Percentiles rank a stretch among this genome's conserved stretches.
Conservation (phyloP, 2,329 filamentous ascomycete species). For the Colletotrichum neosansevieriae region DNA sequence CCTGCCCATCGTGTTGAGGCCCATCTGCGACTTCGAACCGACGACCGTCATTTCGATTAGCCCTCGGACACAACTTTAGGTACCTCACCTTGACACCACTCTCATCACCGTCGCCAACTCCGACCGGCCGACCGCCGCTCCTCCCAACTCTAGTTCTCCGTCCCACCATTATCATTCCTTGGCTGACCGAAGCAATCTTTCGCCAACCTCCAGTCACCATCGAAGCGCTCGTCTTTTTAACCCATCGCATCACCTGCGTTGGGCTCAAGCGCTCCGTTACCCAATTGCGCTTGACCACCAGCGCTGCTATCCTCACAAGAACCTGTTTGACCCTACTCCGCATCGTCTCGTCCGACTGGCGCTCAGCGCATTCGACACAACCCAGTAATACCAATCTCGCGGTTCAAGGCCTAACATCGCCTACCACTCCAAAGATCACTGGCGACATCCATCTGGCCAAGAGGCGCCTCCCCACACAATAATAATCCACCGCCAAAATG, state of each 20-base stretch:
- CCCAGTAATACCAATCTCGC: too few relatives aligned
- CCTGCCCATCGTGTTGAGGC: neutral
- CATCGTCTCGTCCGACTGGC: constrained; percentile 1
- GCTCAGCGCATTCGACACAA: constrained; percentile 7
- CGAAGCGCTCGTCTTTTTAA: neutral
- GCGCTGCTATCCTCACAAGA: neutral
- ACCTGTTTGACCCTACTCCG: neutral
- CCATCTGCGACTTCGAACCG: constrained; percentile 20
- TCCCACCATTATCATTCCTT: neutral
- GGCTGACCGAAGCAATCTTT: constrained; percentile 1
- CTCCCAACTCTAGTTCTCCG: neutral
- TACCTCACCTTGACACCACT: constrained; percentile 3
- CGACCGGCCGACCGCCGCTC: neutral
- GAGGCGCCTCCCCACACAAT: neutral
- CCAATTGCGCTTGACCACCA: constrained; percentile 22
- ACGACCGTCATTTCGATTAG: constrained; percentile 24
- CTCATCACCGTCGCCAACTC: neutral
- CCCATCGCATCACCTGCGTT: constrained; percentile 11
- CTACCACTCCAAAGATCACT: neutral
- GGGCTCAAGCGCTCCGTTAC: constrained; percentile 31
- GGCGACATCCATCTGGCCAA: neutral
- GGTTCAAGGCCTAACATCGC: constrained; percentile 3
- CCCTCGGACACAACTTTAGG: constrained; percentile 19
- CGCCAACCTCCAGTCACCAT: neutral
- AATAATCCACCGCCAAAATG: constrained; percentile 68